Conservation (phyloP, 176 grass and related monocot species). For the Oryza glaberrima region DNA sequence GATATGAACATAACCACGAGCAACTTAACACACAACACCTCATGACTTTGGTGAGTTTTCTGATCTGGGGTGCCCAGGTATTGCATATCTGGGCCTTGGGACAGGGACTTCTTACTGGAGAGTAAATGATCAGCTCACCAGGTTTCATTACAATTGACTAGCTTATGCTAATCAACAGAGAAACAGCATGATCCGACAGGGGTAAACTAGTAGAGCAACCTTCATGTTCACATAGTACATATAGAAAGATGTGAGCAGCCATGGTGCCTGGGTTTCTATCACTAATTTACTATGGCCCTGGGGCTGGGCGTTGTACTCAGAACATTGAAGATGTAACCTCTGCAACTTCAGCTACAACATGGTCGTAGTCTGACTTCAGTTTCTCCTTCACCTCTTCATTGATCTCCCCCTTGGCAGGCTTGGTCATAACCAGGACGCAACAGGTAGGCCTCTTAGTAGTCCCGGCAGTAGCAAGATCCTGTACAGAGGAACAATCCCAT, state of each 20-base stretch:
- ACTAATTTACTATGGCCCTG: not conserved
- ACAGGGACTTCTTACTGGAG: not conserved
- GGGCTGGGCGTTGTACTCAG: slow-evolving; percentile 38
- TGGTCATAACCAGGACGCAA: slow-evolving; percentile 77
- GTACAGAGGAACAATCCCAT: not conserved
- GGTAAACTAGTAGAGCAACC: not conserved
- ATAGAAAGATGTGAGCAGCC: not conserved
- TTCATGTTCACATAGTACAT: slow-evolving; percentile 28
- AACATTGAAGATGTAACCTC: slow-evolving; percentile 62
- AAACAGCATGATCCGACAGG: not conserved
- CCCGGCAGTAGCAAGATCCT: slow-evolving; percentile 83
- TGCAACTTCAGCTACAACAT: slow-evolving; percentile 64
- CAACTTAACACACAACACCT: not conserved
- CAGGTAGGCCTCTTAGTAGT: slow-evolving; percentile 91
- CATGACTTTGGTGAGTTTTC: not conserved
- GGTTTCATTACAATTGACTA: slow-evolving; percentile 3
- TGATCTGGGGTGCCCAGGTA: not conserved
- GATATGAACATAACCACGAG: not conserved
- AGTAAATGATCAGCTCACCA: slow-evolving; percentile 5
- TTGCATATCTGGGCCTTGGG: not conserved
- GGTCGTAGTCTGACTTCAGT: slow-evolving; percentile 69
- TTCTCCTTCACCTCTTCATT: slow-evolving; percentile 79
- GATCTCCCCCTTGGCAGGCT: slow-evolving; percentile 84
- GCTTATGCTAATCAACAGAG: slow-evolving; percentile 21
- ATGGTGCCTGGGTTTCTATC: not conserved